phyloP scores from a whole-genome alignment of 2,329 filamentous ascomycete genomes.

The Septoria linicola region DNA sequence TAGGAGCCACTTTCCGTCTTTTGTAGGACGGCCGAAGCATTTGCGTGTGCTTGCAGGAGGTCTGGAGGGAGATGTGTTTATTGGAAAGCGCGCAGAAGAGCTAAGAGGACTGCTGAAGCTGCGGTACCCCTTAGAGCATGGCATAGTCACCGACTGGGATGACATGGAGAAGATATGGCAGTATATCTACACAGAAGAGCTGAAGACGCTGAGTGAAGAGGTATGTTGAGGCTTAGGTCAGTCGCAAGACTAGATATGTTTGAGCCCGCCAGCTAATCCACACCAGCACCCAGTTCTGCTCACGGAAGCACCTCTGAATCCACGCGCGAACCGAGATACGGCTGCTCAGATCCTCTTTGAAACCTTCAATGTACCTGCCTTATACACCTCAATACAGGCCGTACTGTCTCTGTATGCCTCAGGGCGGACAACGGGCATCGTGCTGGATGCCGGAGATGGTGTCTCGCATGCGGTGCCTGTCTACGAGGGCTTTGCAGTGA shows the following conservation, averaged over 20 bases:
- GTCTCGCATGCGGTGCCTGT: slow-evolving; percentile 97
- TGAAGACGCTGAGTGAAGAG: slow-evolving; percentile 97
- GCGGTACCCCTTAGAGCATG: slow-evolving; percentile 90
- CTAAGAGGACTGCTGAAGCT: slow-evolving; percentile 93
- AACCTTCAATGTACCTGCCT: slow-evolving; percentile 94
- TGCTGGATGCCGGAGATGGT: slow-evolving; percentile 91
- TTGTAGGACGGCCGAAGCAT: slow-evolving; percentile 94
- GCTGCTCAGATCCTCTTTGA: slow-evolving; percentile 98
- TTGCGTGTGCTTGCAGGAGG: slow-evolving; percentile 92
- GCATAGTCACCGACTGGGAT: slow-evolving; percentile 98
- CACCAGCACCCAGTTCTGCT: slow-evolving; percentile 84
- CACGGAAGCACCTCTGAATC: slow-evolving; percentile 94
- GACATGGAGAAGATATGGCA: slow-evolving; percentile 99
- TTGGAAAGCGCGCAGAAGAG: slow-evolving; percentile 87
- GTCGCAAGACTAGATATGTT: slow-evolving; percentile 1
- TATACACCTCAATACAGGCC: slow-evolving; percentile 96
- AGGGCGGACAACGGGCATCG: slow-evolving; percentile 91
- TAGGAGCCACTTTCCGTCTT: slow-evolving; percentile 96
- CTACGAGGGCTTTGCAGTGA: slow-evolving; percentile 96
- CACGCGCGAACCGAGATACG: slow-evolving; percentile 89
- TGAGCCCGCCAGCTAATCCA: slow-evolving; percentile 17
- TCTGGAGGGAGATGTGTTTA: slow-evolving; percentile 94
- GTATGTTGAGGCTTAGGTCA: slow-evolving; percentile 48
- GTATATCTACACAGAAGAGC: slow-evolving; percentile 90
- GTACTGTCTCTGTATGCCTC: slow-evolving; percentile 95